Conservation (phyloP, 208 protist species). For the Wallacemonas sp. region DNA sequence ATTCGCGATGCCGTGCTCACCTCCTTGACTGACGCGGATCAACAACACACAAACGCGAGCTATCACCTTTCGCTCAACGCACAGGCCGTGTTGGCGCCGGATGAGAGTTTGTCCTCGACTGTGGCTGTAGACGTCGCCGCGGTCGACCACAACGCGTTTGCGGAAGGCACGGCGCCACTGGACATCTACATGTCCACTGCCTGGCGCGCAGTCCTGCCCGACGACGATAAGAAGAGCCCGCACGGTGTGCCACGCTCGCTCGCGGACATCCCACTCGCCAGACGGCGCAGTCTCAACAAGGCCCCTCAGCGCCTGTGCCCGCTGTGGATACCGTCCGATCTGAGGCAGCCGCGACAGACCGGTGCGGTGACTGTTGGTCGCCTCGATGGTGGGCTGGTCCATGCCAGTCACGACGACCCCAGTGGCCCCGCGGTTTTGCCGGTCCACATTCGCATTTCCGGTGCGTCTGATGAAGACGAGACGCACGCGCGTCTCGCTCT, state of each 20-base stretch:
- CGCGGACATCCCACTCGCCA: neutral
- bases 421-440: too few species aligned
- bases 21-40: neutral
- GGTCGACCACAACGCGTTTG: too few species aligned
- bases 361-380: too few species aligned
- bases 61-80: neutral
- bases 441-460: too few species aligned
- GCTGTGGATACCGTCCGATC: neutral
- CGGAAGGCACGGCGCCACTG: neutral
- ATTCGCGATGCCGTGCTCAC: slow-evolving; percentile 1
- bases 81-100: too few species aligned
- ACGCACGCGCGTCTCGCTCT: neutral
- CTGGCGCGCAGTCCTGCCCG: neutral
- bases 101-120: too few species aligned
- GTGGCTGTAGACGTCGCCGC: too few species aligned
- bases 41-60: neutral
- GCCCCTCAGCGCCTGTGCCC: neutral
- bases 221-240: neutral
- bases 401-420: too few species aligned
- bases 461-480: too few species aligned
- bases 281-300: neutral
- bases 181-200: neutral
- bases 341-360: too few species aligned
- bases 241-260: too few species aligned
- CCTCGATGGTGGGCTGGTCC: too few species aligned